These are phyloP conservation scores for Biscogniauxia sp. DNA, from an alignment of 2,329 filamentous ascomycete species.

Conservation along the genomic window DNA sequence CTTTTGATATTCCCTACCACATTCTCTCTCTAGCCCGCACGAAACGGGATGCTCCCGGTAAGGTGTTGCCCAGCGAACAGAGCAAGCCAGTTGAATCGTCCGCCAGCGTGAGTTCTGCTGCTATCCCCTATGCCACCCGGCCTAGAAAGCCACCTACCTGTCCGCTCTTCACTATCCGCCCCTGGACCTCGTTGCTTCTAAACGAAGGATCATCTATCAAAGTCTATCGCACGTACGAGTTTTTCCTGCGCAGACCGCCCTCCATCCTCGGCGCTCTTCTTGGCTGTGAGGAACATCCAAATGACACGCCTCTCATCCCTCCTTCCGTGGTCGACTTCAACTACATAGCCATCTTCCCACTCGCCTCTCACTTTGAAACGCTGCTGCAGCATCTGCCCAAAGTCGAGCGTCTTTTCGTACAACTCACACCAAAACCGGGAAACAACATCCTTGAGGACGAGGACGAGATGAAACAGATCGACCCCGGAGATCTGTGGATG, in stretches of 20 bases:
- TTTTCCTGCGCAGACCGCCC: slow-evolving; percentile 62
- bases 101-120: neutral
- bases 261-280: slow-evolving; percentile 57
- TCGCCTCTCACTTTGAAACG: slow-evolving; percentile 56
- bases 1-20: slow-evolving; percentile 62
- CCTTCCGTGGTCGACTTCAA: slow-evolving; percentile 47
- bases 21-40: slow-evolving; percentile 49
- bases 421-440: slow-evolving; percentile 39
- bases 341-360: slow-evolving; percentile 68
- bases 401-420: slow-evolving; percentile 54
- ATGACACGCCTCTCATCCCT: slow-evolving; percentile 38
- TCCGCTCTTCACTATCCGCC: slow-evolving; percentile 55
- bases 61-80: neutral
- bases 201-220: slow-evolving; percentile 76
- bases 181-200: slow-evolving; percentile 64
- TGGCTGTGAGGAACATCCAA: slow-evolving; percentile 38
- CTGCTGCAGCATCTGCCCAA: slow-evolving; percentile 47
- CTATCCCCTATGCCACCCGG: slow-evolving; percentile 2
- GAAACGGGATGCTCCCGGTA: slow-evolving; percentile 8
- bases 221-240: slow-evolving; percentile 70
- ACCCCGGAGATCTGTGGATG: slow-evolving; percentile 48
- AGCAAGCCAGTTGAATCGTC: neutral
- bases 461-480: slow-evolving; percentile 38
- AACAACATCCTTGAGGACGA: slow-evolving; percentile 35
- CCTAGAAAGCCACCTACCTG: slow-evolving; percentile 24